Conservation (phyloP, 345 rosid species). For the Ricinus communis region DNA sequence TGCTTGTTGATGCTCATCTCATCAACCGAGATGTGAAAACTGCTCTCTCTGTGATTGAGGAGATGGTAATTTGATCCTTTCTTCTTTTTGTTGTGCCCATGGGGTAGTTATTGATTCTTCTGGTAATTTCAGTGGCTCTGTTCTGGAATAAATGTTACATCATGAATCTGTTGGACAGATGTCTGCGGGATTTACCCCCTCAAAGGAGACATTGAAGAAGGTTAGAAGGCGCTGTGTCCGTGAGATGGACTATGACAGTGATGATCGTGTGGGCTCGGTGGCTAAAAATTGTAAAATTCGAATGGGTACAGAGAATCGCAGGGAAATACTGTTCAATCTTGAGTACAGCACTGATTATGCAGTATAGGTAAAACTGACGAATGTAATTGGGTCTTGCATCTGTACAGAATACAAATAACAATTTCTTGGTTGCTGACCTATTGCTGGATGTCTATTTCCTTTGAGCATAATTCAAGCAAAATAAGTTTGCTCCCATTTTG, state of each 20-base stretch:
- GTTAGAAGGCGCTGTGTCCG: slow-evolving; percentile 77
- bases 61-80: slow-evolving; percentile 57
- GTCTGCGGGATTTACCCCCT: slow-evolving; percentile 71
- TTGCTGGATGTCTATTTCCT: background rate
- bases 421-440: background rate
- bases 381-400: background rate
- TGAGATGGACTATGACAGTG: slow-evolving; percentile 69
- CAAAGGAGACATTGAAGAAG: slow-evolving; percentile 75
- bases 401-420: background rate
- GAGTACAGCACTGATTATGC: slow-evolving; percentile 59
- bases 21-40: slow-evolving; percentile 77
- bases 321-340: slow-evolving; percentile 68
- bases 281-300: slow-evolving; percentile 58
- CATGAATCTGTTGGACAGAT: slow-evolving; percentile 46
- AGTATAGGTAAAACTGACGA: slow-evolving; percentile 29
- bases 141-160: slow-evolving; percentile 7
- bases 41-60: slow-evolving; percentile 62
- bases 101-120: slow-evolving; percentile 6
- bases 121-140: background rate
- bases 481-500: background rate
- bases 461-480: background rate
- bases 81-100: background rate
- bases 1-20: slow-evolving; percentile 91
- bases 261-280: slow-evolving; percentile 53
- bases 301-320: slow-evolving; percentile 69